Conservation (phyloP, 2,329 filamentous ascomycete species). For the Botryotinia globosa region DNA sequence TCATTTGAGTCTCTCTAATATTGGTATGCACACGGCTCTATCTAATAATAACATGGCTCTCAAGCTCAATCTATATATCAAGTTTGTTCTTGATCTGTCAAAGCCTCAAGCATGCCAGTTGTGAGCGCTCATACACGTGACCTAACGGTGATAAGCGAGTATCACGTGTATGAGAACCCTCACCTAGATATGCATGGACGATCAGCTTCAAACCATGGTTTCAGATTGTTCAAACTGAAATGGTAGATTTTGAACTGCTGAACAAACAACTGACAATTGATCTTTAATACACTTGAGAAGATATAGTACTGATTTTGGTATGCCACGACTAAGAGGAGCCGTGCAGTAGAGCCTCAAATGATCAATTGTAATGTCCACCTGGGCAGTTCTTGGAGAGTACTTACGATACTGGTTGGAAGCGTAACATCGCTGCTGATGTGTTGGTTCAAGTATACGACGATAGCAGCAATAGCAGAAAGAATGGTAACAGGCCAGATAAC, state of each 20-base stretch:
- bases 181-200: not conserved
- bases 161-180: not conserved
- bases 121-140: not conserved
- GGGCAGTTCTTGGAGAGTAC: conserved; percentile 25
- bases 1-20: not conserved
- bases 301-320: not conserved
- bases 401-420: conserved; percentile 56
- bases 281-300: not conserved
- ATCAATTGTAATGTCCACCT: not conserved
- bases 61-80: not conserved
- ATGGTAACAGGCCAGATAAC: conserved; percentile 56
- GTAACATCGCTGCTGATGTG: conserved; percentile 50
- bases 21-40: rapidly evolving
- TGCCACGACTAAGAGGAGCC: not conserved
- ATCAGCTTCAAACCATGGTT: not conserved
- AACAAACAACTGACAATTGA: not conserved
- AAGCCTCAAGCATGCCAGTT: not conserved
- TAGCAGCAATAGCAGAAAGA: conserved; percentile 56
- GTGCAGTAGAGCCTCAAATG: not conserved
- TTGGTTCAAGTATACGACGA: conserved; percentile 57
- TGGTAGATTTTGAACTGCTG: not conserved
- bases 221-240: not conserved
- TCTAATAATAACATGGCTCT: not conserved
- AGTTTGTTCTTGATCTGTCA: not conserved
- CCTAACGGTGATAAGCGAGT: not conserved